Base-by-base conservation (phyloP, 1,284 basidiomycete species). In the Cryptococcus sp. region DNA sequence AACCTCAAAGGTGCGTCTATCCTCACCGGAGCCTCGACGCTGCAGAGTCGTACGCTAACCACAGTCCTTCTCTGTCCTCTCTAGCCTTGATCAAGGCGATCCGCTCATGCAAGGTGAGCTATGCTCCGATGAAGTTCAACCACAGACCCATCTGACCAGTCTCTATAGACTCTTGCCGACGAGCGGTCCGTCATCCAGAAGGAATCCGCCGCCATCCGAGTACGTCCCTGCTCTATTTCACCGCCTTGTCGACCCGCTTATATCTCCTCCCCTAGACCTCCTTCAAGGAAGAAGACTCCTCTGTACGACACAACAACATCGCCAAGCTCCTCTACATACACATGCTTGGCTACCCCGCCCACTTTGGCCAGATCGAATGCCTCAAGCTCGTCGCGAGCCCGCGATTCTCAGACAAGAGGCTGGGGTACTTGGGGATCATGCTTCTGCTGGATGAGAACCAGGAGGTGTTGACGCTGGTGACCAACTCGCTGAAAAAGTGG, bases 351-450 rank as follows among this genome's bases (percentile, higher is more conserved):
- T 98, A 96, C 57, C 93, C 95, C 3, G 96, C 96, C 33, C 96
- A 99, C 77, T 99, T 98, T 73, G 96, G 96, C 50, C 96, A 99
- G 82, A 98, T 99, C 76, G 96, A 98, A 81, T 99, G 96, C 79
- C 82, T 99, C 64, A 98, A 98, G 79, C 87, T 99, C 52, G 96
- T 98, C 45, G 96, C 96, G n/a, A 92, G 91, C 66, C 92, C 96
- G 13, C 82, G 93, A 54, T 99, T 98, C 79, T 85, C 89, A 47
- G 96, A 99, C 81, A 99, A 99, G 80, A 84, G 95, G 36, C 81
- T 98, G 21, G 96, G 96, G 2, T 99, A 98, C 72, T 80, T 98
- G 46, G 96, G 96, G 1, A 98, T 98, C 69, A 98, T 98, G 96
- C 80, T 99, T 56, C 79, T 99, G 42, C 79, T 98, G 60, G 96